A percentile compares a stretch with the other conserved stretches of the same genome.
Conservation (phyloP, 495 filamentous ascomycete species). For the Xylaria nigripes region DNA sequence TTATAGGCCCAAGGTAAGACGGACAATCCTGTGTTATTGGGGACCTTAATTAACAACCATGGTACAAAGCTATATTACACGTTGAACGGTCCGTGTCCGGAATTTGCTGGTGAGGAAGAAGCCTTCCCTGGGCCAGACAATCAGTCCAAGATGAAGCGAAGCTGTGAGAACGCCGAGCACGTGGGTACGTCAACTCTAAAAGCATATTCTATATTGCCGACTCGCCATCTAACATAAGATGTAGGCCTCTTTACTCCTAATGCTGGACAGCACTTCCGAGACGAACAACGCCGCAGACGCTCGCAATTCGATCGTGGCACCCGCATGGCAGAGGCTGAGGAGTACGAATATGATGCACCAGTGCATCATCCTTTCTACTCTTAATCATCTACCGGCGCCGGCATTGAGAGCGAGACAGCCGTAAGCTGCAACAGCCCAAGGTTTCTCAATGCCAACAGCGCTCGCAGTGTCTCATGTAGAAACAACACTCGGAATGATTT, state of each 20-base stretch:
- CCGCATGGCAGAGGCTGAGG: constrained; percentile 51
- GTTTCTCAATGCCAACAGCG: constrained; percentile 3
- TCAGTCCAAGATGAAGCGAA: constrained; percentile 73
- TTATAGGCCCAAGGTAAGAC: constrained; percentile 72
- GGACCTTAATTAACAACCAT: neutral
- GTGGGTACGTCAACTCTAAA: constrained; percentile 51
- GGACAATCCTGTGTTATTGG: neutral
- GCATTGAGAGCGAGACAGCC: neutral
- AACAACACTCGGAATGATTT: neutral
- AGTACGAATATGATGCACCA: constrained; percentile 42
- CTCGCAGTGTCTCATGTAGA: neutral
- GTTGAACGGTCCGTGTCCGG: constrained; percentile 32
- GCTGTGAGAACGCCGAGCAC: constrained; percentile 76
- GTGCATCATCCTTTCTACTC: constrained; percentile 26
- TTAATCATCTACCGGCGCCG: constrained; percentile 12
- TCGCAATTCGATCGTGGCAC: constrained; percentile 73
- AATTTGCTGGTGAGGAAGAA: constrained; percentile 51
- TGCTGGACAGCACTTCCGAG: constrained; percentile 61
- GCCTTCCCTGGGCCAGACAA: constrained; percentile 72
- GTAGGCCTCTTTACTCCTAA: constrained; percentile 65
- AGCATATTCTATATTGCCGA: neutral
- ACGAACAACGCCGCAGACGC: constrained; percentile 67
- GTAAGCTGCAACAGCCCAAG: neutral
- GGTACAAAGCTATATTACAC: constrained; percentile 43
- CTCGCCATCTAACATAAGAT: constrained; percentile 1